Percentiles rank a stretch among this genome's conserved stretches.
Conservation (phyloP, 371 early-diverging fungal species). For the Coemansia sp. region DNA sequence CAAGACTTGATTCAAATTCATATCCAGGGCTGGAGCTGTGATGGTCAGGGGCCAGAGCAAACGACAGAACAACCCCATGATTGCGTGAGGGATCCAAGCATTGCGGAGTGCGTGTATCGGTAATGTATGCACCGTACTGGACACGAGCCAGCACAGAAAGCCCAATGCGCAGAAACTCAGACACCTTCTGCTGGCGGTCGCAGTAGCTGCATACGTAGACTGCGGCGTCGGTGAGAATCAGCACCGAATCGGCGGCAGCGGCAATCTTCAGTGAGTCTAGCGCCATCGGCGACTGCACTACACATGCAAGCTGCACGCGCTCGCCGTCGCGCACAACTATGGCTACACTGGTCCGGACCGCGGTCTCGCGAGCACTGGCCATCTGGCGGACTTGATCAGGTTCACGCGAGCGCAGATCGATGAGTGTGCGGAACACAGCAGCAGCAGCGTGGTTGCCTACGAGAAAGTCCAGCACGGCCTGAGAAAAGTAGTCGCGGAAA, state of each 20-base stretch:
- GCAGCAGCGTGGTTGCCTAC: slow-evolving; percentile 33
- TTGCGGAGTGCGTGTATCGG: slow-evolving; percentile 42
- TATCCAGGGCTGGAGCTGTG: not conserved
- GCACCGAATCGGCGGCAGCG: slow-evolving; percentile 60
- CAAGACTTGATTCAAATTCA: too few species aligned
- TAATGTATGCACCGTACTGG: slow-evolving; percentile 57
- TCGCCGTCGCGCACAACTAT: slow-evolving; percentile 34
- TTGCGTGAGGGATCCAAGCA: slow-evolving; percentile 30
- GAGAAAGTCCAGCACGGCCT: slow-evolving; percentile 42
- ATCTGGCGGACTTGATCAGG: slow-evolving; percentile 36
- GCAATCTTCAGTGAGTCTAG: slow-evolving; percentile 23
- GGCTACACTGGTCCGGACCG: slow-evolving; percentile 29
- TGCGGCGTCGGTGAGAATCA: slow-evolving; percentile 65
- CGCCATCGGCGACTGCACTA: slow-evolving; percentile 37
- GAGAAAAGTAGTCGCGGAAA: slow-evolving; percentile 51
- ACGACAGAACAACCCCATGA: slow-evolving; percentile 36
- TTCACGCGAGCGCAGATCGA: slow-evolving; percentile 45
- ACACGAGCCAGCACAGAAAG: slow-evolving; percentile 59
- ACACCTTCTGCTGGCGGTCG: slow-evolving; percentile 68
- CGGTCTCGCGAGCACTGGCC: slow-evolving; percentile 23
- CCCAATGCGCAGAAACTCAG: slow-evolving; percentile 64
- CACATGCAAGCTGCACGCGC: slow-evolving; percentile 33
- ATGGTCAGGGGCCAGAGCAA: slow-evolving; percentile 8
- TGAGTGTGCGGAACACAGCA: slow-evolving; percentile 41
- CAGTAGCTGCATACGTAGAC: slow-evolving; percentile 73